Percentiles rank a stretch among this genome's conserved stretches.
Conservation (phyloP, 2,329 filamentous ascomycete genomes). For the Diatrype stigma region DNA sequence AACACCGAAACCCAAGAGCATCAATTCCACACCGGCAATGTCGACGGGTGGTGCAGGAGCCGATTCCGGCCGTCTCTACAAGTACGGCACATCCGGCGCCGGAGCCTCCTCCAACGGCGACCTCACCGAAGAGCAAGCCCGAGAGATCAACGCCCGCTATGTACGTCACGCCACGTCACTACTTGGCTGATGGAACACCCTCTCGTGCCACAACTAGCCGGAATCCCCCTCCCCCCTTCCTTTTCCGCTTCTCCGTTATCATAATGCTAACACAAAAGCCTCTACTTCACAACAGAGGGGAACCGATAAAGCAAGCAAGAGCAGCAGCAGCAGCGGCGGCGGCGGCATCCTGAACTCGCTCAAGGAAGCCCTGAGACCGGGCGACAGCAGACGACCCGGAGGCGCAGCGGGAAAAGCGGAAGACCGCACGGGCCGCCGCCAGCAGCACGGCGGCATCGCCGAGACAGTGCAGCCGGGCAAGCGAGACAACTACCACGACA, state of each 20-base stretch:
- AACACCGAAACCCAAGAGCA: background rate
- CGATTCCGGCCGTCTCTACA: slow-evolving; percentile 3
- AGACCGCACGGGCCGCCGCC: slow-evolving; percentile 10
- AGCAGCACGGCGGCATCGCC: slow-evolving; percentile 10
- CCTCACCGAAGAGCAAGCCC: slow-evolving; percentile 11
- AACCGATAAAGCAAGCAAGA: slow-evolving; percentile 4
- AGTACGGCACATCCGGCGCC: slow-evolving; percentile 5
- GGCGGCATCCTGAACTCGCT: slow-evolving; percentile 9
- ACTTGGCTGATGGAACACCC: too few relatives aligned
- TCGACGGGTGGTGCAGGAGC: slow-evolving; percentile 15
- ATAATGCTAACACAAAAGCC: background rate
- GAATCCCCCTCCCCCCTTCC: too few relatives aligned
- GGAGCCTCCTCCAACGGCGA: slow-evolving; percentile 7
- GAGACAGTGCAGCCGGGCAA: slow-evolving; percentile 10
- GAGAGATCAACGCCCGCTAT: slow-evolving; percentile 12
- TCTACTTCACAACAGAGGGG: background rate
- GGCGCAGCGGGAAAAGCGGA: background rate
- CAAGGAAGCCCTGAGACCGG: slow-evolving; percentile 13
- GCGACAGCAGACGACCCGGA: slow-evolving; percentile 7
- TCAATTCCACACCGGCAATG: slow-evolving; percentile 4
- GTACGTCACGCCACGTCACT: slow-evolving; percentile 2
- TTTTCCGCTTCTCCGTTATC: background rate
- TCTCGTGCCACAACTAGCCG: too few relatives aligned
- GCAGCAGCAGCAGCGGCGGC: too few relatives aligned
- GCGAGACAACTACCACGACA: slow-evolving; percentile 8